Evolutionary conservation across 2,329 filamentous ascomycete genomes (phyloP).

Genomic region (Ophiocordyceps camponoti-saundersi): DNA sequence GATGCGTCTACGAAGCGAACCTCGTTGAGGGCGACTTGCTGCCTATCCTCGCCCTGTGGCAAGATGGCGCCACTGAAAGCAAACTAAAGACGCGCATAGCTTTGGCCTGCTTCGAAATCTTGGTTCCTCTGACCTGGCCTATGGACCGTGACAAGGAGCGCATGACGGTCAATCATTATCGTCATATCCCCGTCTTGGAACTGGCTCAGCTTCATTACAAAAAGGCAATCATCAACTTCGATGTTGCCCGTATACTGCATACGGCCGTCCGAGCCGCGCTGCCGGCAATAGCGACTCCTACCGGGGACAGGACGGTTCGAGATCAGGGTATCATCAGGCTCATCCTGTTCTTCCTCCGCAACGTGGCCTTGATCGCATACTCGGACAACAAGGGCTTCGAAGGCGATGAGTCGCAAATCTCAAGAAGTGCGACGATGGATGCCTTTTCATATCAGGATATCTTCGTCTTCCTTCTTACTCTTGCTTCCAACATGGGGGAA

Average conservation of each 20-base stretch:
- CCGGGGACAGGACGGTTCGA: slow-evolving; percentile 56
- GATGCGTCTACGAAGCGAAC: slow-evolving; percentile 83
- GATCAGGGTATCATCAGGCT: slow-evolving; percentile 91
- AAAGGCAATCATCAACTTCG: slow-evolving; percentile 69
- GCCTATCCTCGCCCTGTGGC: slow-evolving; percentile 74
- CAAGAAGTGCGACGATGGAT: slow-evolving; percentile 72
- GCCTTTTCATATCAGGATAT: slow-evolving; percentile 85
- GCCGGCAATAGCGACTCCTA: slow-evolving; percentile 66
- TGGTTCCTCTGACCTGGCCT: slow-evolving; percentile 90
- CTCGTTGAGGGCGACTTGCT: slow-evolving; percentile 79
- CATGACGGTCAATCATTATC: slow-evolving; percentile 85
- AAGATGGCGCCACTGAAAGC: slow-evolving; percentile 53
- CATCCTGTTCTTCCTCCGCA: slow-evolving; percentile 74
- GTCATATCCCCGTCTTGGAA: slow-evolving; percentile 78
- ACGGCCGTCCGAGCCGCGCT: slow-evolving; percentile 67
- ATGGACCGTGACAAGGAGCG: slow-evolving; percentile 61
- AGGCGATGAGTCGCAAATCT: slow-evolving; percentile 80
- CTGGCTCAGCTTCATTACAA: slow-evolving; percentile 85
- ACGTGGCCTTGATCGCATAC: slow-evolving; percentile 70
- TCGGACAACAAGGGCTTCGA: slow-evolving; percentile 58
- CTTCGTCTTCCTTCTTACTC: slow-evolving; percentile 65
- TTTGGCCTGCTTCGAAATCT: slow-evolving; percentile 72
- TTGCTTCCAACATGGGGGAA: slow-evolving; percentile 85
- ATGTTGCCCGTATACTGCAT: slow-evolving; percentile 59
- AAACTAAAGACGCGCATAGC: slow-evolving; percentile 64